Conservation (phyloP, 2,329 filamentous ascomycete genomes). For the Phoma sp. region DNA sequence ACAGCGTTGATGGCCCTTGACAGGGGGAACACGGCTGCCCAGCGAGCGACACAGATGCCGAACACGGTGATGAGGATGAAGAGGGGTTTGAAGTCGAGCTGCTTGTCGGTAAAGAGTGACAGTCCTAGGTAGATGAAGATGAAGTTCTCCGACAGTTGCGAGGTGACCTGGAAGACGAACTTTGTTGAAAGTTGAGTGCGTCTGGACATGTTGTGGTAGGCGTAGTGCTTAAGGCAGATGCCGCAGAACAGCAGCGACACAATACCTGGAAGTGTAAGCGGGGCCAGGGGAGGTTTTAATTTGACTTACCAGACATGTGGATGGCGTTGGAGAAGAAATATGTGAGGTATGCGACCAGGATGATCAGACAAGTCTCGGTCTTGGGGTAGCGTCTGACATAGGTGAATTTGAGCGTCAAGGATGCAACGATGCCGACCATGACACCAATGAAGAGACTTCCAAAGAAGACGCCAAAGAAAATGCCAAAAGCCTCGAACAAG, state of each 20-base stretch:
- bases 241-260: constrained; percentile 97
- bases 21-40: constrained; percentile 92
- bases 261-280: constrained; percentile 70
- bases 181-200: constrained; percentile 97
- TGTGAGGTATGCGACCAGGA: constrained; percentile 92
- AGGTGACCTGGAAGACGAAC: constrained; percentile 93
- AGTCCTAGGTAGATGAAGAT: constrained; percentile 99
- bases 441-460: constrained; percentile 90
- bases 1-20: constrained; percentile 91
- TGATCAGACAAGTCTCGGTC: constrained; percentile 93
- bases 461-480: constrained; percentile 96
- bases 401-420: constrained; percentile 90
- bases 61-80: constrained; percentile 93
- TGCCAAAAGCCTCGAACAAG: constrained; percentile 88
- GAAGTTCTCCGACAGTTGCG: constrained; percentile 97
- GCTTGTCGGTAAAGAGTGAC: constrained; percentile 89
- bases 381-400: constrained; percentile 91
- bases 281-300: neutral
- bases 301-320: constrained; percentile 84
- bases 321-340: constrained; percentile 98
- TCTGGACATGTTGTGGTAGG: constrained; percentile 99
- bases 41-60: constrained; percentile 90
- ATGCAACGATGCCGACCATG: constrained; percentile 83
- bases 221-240: constrained; percentile 98
- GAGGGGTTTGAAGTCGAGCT: constrained; percentile 88